phyloP scores from a whole-genome alignment of 23 red algal genomes.

The Gracilariopsis chorda region DNA sequence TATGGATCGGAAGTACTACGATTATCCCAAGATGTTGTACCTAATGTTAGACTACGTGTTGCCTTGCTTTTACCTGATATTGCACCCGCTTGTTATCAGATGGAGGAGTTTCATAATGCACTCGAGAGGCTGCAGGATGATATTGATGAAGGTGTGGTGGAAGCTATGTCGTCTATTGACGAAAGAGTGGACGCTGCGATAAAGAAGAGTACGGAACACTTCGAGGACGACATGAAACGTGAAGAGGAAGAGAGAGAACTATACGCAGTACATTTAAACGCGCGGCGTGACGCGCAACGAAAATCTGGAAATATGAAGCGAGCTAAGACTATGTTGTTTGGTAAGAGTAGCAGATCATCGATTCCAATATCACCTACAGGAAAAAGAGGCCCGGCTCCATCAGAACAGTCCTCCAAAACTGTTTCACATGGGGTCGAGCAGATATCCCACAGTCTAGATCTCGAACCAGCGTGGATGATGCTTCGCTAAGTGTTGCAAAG shows the following conservation, averaged over 20 bases:
- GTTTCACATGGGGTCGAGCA: no score
- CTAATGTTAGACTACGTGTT: slow-evolving; percentile 69
- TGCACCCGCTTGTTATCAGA: slow-evolving; percentile 36
- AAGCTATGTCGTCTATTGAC: neutral
- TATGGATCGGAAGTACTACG: slow-evolving; percentile 31
- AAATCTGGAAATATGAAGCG: slow-evolving; percentile 5
- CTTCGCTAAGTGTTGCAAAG: no score
- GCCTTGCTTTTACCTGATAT: slow-evolving; percentile 27
- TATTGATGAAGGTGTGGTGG: slow-evolving; percentile 47
- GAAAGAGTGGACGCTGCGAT: neutral
- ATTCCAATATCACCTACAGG: no score
- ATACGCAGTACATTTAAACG: slow-evolving; percentile 19
- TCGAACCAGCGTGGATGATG: no score
- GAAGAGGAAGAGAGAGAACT: slow-evolving; percentile 53
- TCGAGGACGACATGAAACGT: slow-evolving; percentile 52
- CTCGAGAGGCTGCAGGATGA: slow-evolving; percentile 29
- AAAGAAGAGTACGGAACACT: slow-evolving; percentile 7
- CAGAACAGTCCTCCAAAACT: no score
- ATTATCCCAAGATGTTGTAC: slow-evolving; percentile 40
- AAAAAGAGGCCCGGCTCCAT: no score
- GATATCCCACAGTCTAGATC: no score
- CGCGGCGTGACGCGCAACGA: slow-evolving; percentile 10
- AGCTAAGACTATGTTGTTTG: slow-evolving; percentile 28
- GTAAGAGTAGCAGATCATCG: neutral
- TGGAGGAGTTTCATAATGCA: slow-evolving; percentile 55